Evolutionary conservation across 2,329 filamentous ascomycete species (phyloP), one percentile per base, ranked within the genome.

Genomic region (Diplodia seriata): DNA sequence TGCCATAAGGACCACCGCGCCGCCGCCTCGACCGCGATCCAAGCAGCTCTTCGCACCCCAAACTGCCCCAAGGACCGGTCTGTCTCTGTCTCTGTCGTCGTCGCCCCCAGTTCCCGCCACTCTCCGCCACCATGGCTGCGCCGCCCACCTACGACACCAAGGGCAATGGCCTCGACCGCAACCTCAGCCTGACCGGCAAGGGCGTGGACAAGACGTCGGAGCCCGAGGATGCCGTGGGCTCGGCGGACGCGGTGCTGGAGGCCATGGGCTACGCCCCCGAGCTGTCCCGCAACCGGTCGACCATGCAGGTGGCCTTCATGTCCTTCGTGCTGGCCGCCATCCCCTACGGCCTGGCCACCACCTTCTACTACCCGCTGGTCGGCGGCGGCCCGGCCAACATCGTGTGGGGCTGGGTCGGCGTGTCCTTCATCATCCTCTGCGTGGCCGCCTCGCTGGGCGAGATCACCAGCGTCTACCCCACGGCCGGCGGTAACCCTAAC

Each of bases 281-380:
- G 78, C 78, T 91, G 68, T 78, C 83, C 59, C 86, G 89, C 69
- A 90, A 85, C 73, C 85, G 89, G 66, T 90, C 89, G 54, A 91
- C 89, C 1, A 82, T 87, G 71, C 88, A 90, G 77, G 89, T 91
- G 65, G 88, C 88, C 72, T 91, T 91, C 83, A 91, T 91, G 89
- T 90, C 88, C 70, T 92, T 92, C 74, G 90, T 92, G 72, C 85
- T 92, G 66, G 89, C 90, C 57, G 89, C 90, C 2, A 90, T 92
- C 70, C 90, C 90, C 11, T 92, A 91, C 77, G 90, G 90, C 73
- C 83, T 92, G 49, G 85, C 89, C 54, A 92, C 90, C 1, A 92
- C 89, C 8, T 77, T 92, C 71, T 85, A 84, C 77, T 91, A 91
- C 75, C 89, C 90, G 3, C 78, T 91, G 51, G 81, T 86, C 68